Base-by-base conservation (phyloP, 306 rosid species). In the Sesbania bispinosa region DNA sequence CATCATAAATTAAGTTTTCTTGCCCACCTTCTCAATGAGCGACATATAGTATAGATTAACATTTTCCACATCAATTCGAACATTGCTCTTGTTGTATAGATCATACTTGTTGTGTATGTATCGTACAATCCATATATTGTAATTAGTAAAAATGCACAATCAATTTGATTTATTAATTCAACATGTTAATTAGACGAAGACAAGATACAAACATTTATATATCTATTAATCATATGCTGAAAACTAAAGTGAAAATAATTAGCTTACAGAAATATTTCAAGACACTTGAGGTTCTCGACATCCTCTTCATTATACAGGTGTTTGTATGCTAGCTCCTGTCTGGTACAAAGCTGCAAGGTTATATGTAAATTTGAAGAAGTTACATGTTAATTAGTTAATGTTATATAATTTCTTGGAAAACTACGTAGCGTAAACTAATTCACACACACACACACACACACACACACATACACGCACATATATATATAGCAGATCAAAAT, bases 41-140 rank as follows among this genome's bases (percentile, higher is more conserved):
- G 92, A 85, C 3, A 79, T 39, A 70, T 89, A 89, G 30, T 89
- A 89, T 7, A 90, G 92, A 82, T 87, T 87, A 4, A 87, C 87
- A 27, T 87, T 62, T 61, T 87, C 85, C 0, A 85, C 73, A 38
- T 87, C 88, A 0, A 89, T 26, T 5, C 16, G 61, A 1, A 78
- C 87, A 58, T 81, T 85, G 86, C 92, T 83, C 79, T 87, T 89
- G 63, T 89, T 89, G 77, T 89, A 89, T 9, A 87, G 89, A 59
- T 89, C 92, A 67, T 89, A 89, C 27, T 87, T 89, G 71, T 90
- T 89, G 77, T 70, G 21, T n/a, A 21, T 62, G n/a, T n/a, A n/a
- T n/a, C n/a, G n/a, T n/a, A n/a, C n/a, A n/a, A n/a, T n/a, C n/a
- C n/a, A n/a, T n/a, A n/a, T n/a, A n/a, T n/a, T n/a, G n/a, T n/a